These are phyloP conservation scores for Silene noctiflora DNA, from an alignment of 179 eudicot species.

Conservation along the genomic window DNA sequence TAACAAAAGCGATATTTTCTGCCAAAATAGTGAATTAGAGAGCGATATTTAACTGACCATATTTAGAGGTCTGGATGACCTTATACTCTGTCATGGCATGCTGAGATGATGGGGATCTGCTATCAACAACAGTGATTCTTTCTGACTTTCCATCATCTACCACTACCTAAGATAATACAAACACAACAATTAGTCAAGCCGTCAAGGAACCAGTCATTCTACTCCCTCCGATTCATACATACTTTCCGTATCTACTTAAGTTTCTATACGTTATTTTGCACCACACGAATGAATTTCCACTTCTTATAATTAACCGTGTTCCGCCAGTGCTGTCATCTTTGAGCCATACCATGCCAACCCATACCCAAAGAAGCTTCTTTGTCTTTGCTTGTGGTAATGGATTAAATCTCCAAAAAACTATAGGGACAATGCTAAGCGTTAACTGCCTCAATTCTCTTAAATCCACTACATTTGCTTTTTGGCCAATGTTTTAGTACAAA, in stretches of 20 bases:
- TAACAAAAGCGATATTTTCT: neutral
- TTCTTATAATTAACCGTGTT: neutral
- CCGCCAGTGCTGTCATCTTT: neutral
- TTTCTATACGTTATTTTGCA: neutral
- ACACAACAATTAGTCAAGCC: neutral
- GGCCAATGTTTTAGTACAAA: neutral
- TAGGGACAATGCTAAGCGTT: neutral
- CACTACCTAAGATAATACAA: constrained; percentile 44
- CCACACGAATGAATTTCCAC: neutral
- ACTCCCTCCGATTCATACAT: neutral
- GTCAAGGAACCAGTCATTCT: neutral
- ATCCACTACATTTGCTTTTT: too few species aligned
- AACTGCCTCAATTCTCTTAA: too few species aligned
- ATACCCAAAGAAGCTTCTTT: neutral
- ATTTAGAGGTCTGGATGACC: constrained; percentile 53
- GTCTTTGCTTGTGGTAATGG: neutral
- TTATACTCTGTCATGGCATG: constrained; percentile 85
- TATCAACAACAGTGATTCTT: constrained; percentile 56
- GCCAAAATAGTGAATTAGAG: neutral
- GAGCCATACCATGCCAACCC: neutral
- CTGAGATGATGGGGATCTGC: constrained; percentile 45
- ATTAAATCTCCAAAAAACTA: neutral
- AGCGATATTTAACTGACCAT: constrained; percentile 42
- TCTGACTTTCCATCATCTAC: constrained; percentile 88
- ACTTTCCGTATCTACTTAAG: neutral